phyloP scores from a whole-genome alignment of 305 asterid genomes.

The Plantago coronopus region DNA sequence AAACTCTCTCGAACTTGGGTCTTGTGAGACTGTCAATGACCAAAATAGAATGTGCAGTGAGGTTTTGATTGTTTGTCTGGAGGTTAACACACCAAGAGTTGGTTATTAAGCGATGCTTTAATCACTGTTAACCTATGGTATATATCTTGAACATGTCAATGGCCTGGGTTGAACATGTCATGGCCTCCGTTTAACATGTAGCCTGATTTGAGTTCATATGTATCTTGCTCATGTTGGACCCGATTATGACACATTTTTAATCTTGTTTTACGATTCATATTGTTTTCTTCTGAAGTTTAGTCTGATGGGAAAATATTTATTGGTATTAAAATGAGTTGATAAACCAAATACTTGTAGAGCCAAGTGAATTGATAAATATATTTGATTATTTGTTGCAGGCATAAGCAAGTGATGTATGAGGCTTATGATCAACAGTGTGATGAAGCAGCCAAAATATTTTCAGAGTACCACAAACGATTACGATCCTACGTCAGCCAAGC shows the following conservation, averaged over 20 bases:
- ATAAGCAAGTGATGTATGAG: constrained; percentile 90
- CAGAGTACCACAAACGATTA: constrained; percentile 89
- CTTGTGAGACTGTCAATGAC: too few species aligned
- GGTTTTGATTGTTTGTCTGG: too few species aligned
- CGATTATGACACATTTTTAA: constrained; percentile 11
- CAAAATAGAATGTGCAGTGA: too few species aligned
- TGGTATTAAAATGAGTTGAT: constrained; percentile 10
- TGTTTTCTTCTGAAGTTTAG: constrained; percentile 21
- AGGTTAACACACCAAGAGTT: too few species aligned
- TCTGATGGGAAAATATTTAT: constrained; percentile 15
- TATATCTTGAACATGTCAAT: constrained; percentile 3
- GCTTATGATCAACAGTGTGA: constrained; percentile 90
- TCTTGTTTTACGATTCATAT: constrained; percentile 11
- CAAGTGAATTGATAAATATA: constrained; percentile 17
- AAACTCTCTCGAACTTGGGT: too few species aligned
- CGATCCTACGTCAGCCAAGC: constrained; percentile 72
- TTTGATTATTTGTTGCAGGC: constrained; percentile 45
- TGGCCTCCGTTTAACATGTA: too few species aligned
- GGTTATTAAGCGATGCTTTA: too few species aligned
- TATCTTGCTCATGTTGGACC: constrained; percentile 4
- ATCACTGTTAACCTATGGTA: background rate
- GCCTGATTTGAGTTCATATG: constrained; percentile 11
- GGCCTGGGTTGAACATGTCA: constrained; percentile 12
- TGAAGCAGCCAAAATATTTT: constrained; percentile 88
- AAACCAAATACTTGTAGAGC: constrained; percentile 2